A percentile compares a stretch with the other conserved stretches of the same genome.
Evolutionary conservation across 2,329 filamentous ascomycete genomes (phyloP).

Genomic region (Phialophora chinensis): DNA sequence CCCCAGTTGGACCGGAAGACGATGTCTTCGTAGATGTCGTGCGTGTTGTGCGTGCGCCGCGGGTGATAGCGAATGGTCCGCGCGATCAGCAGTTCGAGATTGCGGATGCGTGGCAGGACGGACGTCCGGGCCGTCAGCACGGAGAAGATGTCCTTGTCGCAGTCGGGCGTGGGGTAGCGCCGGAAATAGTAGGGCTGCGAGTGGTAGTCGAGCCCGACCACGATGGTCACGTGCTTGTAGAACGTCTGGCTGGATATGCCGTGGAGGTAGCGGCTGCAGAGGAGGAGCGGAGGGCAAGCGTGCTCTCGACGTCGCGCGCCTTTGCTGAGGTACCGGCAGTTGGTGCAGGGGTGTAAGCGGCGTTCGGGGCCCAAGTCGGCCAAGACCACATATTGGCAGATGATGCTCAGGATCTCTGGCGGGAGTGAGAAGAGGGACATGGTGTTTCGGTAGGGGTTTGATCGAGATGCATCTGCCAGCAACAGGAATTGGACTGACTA

Average conservation of each 20-base stretch:
- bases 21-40: not conserved
- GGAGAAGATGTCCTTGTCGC: not conserved
- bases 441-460: not conserved
- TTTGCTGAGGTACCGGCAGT: not conserved
- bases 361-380: not conserved
- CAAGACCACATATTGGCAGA: not conserved
- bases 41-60: not conserved
- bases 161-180: not conserved
- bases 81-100: not conserved
- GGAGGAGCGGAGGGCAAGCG: not conserved
- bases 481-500: not conserved
- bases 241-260: not conserved
- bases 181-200: constrained; percentile 1
- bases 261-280: not conserved
- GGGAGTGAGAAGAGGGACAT: not conserved
- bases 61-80: not conserved
- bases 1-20: not conserved
- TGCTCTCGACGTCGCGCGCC: not conserved
- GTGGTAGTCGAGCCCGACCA: not conserved
- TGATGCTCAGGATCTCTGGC: constrained; percentile 1
- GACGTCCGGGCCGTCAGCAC: not conserved
- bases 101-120: not conserved
- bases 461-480: not conserved
- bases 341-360: not conserved
- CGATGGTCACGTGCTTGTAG: constrained; percentile 1